Evolutionary conservation across 2,329 filamentous ascomycete genomes (phyloP), one percentile per base, ranked within the genome.

Genomic region (Sporothrix humicola): DNA sequence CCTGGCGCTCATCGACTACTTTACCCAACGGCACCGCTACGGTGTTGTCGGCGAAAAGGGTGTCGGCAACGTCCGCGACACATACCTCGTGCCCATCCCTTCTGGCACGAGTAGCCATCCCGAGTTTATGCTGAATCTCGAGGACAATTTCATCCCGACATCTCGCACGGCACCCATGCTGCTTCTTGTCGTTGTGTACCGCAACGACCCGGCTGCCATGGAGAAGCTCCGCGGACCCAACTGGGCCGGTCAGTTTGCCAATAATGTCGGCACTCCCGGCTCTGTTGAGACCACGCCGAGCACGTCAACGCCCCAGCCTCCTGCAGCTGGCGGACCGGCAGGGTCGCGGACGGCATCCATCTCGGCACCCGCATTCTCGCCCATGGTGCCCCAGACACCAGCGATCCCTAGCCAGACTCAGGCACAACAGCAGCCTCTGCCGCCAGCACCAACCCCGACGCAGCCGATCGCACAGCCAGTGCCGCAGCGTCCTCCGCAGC

Each of bases 81-180:
- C 95, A 1, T 98, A 98, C 81, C 88, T 98, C 46, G 91, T 98
- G 10, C 95, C 96, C 0, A 89, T 98, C 4, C 89, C 94, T 46
- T 87, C 90, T 5, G 94, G 93, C 37, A 86, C 89, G 37, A 86
- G 85, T 48, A 88, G 88, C 69, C 88, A 95, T 59, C 95, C 96
- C 0, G 93, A 95, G 75, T 97, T 98, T 78, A 90, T 98, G 81
- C 89, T 94, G 75, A 92, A 97, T 79, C 87, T 98, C n/a, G 91
- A 93, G 76, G 92, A 95, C 77, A 95, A 95, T 80, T 89, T 89
- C 44, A 88, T 98, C 46, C 93, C 95, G 61, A 87, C 89, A 74
- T 88, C 88, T 1, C 87, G 92, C 17, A 85, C 90, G 0, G 92
- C 97, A 77, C 90, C 93, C 0, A 89, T 96, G 83, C 84, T 99